Evolutionary conservation across 352 stramenopile species (phyloP), one percentile per base, ranked within the genome.

Genomic region (Aphanomyces euteiches): DNA sequence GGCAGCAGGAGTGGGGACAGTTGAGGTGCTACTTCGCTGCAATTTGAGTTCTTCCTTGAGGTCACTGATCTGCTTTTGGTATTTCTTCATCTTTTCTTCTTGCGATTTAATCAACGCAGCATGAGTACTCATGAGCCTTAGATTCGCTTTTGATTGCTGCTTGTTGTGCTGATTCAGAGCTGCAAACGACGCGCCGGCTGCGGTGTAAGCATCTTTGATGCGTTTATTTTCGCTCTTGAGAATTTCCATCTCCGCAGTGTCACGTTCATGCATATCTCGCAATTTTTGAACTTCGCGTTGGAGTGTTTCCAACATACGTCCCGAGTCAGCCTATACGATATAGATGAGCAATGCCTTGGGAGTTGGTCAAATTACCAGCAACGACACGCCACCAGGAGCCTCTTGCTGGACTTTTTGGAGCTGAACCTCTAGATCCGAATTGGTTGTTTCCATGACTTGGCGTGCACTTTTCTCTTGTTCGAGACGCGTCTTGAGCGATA

Each of bases 81-180:
- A 92, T 69, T 92, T 92, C 72, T 92, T 92, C 87, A 95, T 93
- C 70, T 95, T 95, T 75, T 95, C 87, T 58, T 95, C 87, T 66
- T 95, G 87, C 4, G 84, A 92, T 75, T 93, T 93, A 69, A 93
- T 93, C 28, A 95, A 69, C 38, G 85, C 84, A 48, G 83, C 84
- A 69, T 95, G 87, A 1, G 87, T 95, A 59, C 84, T 93, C 79
- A 96, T 91, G 72, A 97, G 77, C 5, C 93, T 86, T n/a, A 91
- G 65, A 56, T 97, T 97, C 0, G 87, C 88, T 71, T 95, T 95
- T n/a, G 87, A 96, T 45, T 97, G 84, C 66, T 97, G 90, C 69
- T 97, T 97, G 66, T 96, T 95, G 75, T 97, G 90, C 78, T 98
- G 89, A 66, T 97, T 97, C 2, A 97, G 77, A 10, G 91, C 88